A percentile compares a stretch with the other conserved stretches of the same genome.
Evolutionary conservation across 2,329 filamentous ascomycete species (phyloP).

Genomic region (Beauveria sp.): DNA sequence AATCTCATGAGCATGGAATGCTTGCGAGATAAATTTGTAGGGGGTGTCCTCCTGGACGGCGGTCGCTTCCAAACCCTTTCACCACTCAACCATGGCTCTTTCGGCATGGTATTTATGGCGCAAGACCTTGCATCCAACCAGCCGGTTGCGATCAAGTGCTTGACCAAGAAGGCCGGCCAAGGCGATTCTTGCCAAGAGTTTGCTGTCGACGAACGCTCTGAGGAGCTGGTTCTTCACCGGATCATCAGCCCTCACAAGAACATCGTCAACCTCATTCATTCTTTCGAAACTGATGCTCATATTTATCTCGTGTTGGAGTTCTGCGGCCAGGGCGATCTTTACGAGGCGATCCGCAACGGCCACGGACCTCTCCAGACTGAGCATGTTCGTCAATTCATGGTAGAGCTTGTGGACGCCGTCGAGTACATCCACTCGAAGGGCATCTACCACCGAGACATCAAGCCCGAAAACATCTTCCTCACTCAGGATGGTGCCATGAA

Average conservation of each 20-base stretch:
- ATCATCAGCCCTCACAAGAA: slow-evolving; percentile 75
- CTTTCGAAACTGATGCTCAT: slow-evolving; percentile 88
- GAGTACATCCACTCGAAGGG: slow-evolving; percentile 86
- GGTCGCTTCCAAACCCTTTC: slow-evolving; percentile 88
- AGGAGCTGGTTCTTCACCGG: slow-evolving; percentile 73
- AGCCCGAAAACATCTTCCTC: slow-evolving; percentile 98
- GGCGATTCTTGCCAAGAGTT: slow-evolving; percentile 55
- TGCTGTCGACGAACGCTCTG: slow-evolving; percentile 73
- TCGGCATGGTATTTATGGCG: slow-evolving; percentile 96
- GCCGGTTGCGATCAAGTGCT: slow-evolving; percentile 89
- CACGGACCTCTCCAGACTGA: slow-evolving; percentile 89
- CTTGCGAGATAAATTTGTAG: slow-evolving; percentile 73
- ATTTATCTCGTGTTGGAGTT: slow-evolving; percentile 91
- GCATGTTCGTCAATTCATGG: slow-evolving; percentile 95
- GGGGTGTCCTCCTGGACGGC: slow-evolving; percentile 66
- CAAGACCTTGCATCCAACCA: slow-evolving; percentile 69
- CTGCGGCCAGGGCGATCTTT: slow-evolving; percentile 90
- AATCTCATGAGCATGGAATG: slow-evolving; percentile 58
- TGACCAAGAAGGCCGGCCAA: slow-evolving; percentile 71
- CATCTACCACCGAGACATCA: slow-evolving; percentile 96
- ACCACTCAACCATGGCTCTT: slow-evolving; percentile 96
- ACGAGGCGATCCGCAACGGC: slow-evolving; percentile 88
- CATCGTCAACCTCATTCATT: slow-evolving; percentile 85
- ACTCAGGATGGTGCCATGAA: slow-evolving; percentile 84
- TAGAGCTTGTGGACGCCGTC: slow-evolving; percentile 84